Conservation (phyloP, 148 eudicot genomes). For the Rhododendron molle region DNA sequence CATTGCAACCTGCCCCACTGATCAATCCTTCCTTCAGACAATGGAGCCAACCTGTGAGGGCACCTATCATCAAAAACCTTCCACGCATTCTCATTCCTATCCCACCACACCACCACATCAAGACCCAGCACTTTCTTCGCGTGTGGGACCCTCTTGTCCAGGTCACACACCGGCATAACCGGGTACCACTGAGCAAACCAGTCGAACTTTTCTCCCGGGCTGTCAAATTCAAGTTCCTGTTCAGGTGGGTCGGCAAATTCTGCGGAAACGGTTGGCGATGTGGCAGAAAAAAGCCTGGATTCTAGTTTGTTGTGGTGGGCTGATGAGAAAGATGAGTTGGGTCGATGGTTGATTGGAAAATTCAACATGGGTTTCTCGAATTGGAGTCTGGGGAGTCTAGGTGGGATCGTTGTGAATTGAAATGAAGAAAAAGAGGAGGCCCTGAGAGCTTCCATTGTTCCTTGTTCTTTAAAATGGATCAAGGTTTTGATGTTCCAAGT, state of each 20-base stretch:
- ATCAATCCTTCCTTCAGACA: constrained; percentile 83
- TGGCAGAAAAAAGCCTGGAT: constrained; percentile 21
- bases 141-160: constrained; percentile 70
- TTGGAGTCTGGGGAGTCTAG: constrained; percentile 4
- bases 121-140: constrained; percentile 60
- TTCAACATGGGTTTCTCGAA: constrained; percentile 12
- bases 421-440: constrained; percentile 19
- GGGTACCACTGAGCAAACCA: constrained; percentile 78
- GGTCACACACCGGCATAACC: constrained; percentile 56
- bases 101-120: constrained; percentile 82
- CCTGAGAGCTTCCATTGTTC: constrained; percentile 35
- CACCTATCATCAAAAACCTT: constrained; percentile 76
- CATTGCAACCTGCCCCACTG: constrained; percentile 82
- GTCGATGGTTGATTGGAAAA: background rate
- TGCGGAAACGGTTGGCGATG: constrained; percentile 20
- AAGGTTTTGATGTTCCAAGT: background rate
- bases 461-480: background rate
- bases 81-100: constrained; percentile 48
- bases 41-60: constrained; percentile 81
- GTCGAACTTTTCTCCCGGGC: constrained; percentile 37
- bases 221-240: constrained; percentile 20
- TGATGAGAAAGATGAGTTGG: constrained; percentile 1
- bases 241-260: constrained; percentile 20
- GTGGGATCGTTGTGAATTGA: constrained; percentile 16
- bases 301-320: background rate